Conservation (phyloP, 2,329 filamentous ascomycete genomes). For the Davidsoniella virescens region DNA sequence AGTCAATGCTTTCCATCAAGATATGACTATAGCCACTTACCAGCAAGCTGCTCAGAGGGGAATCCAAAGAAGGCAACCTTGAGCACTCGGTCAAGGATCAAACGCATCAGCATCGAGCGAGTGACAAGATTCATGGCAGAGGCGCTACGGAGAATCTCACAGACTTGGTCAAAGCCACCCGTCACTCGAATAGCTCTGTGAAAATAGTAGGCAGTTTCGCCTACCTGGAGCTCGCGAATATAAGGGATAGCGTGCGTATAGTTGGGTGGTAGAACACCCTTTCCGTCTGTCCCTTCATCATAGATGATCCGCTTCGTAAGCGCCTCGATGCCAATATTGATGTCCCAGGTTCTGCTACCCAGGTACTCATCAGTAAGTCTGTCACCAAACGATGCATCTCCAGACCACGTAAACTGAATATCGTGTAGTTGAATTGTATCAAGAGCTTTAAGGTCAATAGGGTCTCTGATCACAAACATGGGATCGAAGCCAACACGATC, state of each 20-base stretch:
- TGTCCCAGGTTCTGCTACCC: constrained; percentile 4
- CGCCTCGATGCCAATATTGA: neutral
- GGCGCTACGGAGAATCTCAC: constrained; percentile 4
- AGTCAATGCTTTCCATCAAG: neutral
- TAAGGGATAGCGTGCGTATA: constrained; percentile 1
- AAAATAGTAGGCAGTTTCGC: constrained; percentile 6
- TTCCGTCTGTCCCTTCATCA: neutral
- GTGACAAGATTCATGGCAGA: neutral
- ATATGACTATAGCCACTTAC: constrained; percentile 1
- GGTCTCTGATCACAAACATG: constrained; percentile 1
- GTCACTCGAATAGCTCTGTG: constrained; percentile 8
- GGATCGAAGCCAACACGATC: constrained; percentile 4
- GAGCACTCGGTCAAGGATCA: constrained; percentile 6
- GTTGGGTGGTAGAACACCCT: neutral
- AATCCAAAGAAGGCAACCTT: constrained; percentile 8
- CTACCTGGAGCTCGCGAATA: constrained; percentile 1
- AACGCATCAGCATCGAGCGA: constrained; percentile 10
- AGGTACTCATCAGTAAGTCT: neutral
- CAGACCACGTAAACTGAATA: constrained; percentile 1
- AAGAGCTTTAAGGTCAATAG: constrained; percentile 2
- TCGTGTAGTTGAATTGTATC: neutral
- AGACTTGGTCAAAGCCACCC: constrained; percentile 3
- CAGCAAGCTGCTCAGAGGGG: neutral
- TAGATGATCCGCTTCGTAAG: constrained; percentile 1
- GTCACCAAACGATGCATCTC: neutral